A percentile compares a stretch with the other conserved stretches of the same genome.
Evolutionary conservation across 805 yeast genomes (phyloP).

Genomic region (Suhomyces emberorum): DNA sequence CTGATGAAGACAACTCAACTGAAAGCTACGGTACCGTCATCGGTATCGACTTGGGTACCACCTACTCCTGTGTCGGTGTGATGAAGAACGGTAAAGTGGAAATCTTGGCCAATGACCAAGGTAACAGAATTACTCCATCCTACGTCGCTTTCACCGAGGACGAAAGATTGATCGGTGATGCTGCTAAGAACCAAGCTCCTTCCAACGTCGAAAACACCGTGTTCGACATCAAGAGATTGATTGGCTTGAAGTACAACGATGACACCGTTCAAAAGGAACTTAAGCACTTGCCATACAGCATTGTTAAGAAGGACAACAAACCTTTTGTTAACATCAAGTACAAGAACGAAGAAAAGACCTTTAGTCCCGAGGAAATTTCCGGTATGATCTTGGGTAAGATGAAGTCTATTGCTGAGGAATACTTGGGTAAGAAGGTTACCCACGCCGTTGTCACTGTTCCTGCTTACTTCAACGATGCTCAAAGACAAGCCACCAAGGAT

Average conservation of each 20-base stretch:
- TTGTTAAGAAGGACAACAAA: conserved; percentile 68
- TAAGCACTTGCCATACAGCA: conserved; percentile 86
- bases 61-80: conserved; percentile 95
- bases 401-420: conserved; percentile 80
- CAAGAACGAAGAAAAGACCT: conserved; percentile 80
- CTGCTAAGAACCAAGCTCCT: conserved; percentile 97
- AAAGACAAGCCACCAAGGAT: conserved; percentile 91
- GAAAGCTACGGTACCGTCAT: conserved; percentile 62
- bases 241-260: conserved; percentile 84
- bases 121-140: conserved; percentile 97
- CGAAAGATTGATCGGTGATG: conserved; percentile 93
- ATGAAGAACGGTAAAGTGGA: conserved; percentile 90
- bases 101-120: conserved; percentile 96
- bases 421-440: conserved; percentile 68
- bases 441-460: conserved; percentile 93
- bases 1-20: conserved; percentile 21
- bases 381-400: conserved; percentile 88
- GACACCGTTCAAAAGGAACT: conserved; percentile 81
- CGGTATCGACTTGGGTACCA: conserved; percentile 97
- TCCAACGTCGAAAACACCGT: conserved; percentile 90
- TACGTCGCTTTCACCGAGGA: conserved; percentile 92
- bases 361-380: conserved; percentile 93
- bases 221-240: conserved; percentile 87
- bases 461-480: conserved; percentile 91
- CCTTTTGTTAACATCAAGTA: conserved; percentile 80